Evolutionary conservation across 1,284 basidiomycete species (phyloP), one percentile per base, ranked within the genome.

Genomic region (Ceratobasidium sp.): DNA sequence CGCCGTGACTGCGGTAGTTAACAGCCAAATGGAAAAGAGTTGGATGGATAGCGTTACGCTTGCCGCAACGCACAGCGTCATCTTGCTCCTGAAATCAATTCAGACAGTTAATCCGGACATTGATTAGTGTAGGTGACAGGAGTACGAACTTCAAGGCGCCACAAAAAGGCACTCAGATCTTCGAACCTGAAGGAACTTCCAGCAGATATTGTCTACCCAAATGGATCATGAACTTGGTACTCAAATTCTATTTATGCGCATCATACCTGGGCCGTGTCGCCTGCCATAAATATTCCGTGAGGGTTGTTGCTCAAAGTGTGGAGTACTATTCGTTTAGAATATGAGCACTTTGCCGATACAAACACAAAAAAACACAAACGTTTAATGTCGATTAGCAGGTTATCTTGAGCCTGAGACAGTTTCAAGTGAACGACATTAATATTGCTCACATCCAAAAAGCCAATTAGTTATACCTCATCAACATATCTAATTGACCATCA

Each of bases 281-380:
- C 91, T 0, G 90, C 91, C 88, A 89, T 92, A 77, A 92, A 91
- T 26, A 91, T 79, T 0, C 91, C 91, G 61, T 89, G 81, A 0
- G 87, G 84, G 76, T 92, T 91, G 16, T 79, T 79, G 76, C 89
- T 91, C 1, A 92, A 77, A 0, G 78, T 80, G 14, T 89, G 81
- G 52, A 92, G 78, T 1, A 92, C 90, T 91, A 61, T 8, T 53
- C 50, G 16, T 28, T n/a, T n/a, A n/a, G 30, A 57, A n/a, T 2
- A 23, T 59, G 16, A 64, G 21, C 50, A 53, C 10, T 2, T 16
- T 8, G 10, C 32, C 32, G 8, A 59, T 28, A n/a, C 9, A 39
- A 53, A 50, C 39, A n/a, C n/a, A n/a, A n/a, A 39, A 32, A 32
- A 21, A 16, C 26, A 77, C 84, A 32, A 76, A 91, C 90, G 77